Base-by-base conservation (phyloP, 352 stramenopile genomes). In the Phytophthora cryptogea region DNA sequence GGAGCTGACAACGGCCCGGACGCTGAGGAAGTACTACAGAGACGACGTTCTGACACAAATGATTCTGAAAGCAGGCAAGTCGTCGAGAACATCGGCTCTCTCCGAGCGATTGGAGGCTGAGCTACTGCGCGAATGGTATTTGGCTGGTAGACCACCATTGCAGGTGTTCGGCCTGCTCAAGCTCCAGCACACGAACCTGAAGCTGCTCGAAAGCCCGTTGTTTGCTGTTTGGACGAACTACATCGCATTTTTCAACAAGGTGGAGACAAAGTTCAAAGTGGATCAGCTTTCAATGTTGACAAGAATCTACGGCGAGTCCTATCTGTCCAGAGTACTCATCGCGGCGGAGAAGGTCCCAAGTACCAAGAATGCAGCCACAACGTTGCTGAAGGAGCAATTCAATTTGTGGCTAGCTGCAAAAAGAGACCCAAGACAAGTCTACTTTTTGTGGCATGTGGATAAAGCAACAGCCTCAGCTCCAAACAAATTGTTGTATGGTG, bases 211-310 rank as follows among this genome's bases (percentile, higher is more conserved):
- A 28, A 58, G 10, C 1, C 40, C 57, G 9, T 27, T 54, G n/a
- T 65, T 41, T 14, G 11, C n/a, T 8, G 16, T 65, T n/a, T 65
- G 48, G 57, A 43, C 32, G 9, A 54, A 54, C 17, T 65, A 65
- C 48, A 26, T 49, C 7, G 37, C 16, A 1, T 48, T 40, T 13
- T 27, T 59, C 26, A 43, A 30, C 14, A 42, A 35, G 9, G 41
- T 30, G 13, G 49, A 59, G 4, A 48, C 57, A 2, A 39, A 8
- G 3, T 43, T 39, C 11, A 59, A 59, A 28, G 27, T 54, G 27
- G 35, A 33, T 42, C 23, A 43, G 13, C 48, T 59, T 30, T 36
- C 26, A 8, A 17, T n/a, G 3, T 28, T 65, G 40, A 26, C 26
- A 1, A 43, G 27, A 14, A 10, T 65, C 9, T 59, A 49, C 20